phyloP scores from a whole-genome alignment of 169 alveolate species.

The Toxoplasma gondii region DNA sequence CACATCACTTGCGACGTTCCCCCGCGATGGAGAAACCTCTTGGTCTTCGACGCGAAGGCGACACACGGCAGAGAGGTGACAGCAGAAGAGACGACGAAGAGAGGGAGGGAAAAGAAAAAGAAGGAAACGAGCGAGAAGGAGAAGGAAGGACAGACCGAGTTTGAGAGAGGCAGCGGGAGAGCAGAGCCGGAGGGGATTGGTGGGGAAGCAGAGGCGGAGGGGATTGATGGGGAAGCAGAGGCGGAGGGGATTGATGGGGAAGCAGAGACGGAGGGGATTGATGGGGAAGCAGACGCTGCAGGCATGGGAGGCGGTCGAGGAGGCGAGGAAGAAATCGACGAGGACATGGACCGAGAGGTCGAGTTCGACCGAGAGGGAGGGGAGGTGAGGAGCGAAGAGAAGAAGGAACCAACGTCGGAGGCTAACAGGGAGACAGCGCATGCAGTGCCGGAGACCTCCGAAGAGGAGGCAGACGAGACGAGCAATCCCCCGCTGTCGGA shows the following conservation, averaged over 20 bases:
- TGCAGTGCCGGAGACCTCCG: not conserved
- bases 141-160: not conserved
- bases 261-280: too few species aligned
- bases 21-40: not conserved
- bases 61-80: not conserved
- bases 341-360: too few species aligned
- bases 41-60: not conserved
- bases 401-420: not conserved
- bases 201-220: not conserved
- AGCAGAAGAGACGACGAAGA: not conserved
- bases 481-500: not conserved
- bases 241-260: too few species aligned
- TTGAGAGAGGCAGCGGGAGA: not conserved
- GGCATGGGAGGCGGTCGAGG: too few species aligned
- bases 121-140: not conserved
- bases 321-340: too few species aligned
- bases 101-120: not conserved
- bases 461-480: not conserved
- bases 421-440: not conserved
- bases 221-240: not conserved
- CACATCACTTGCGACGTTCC: conserved; percentile 36
- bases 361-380: too few species aligned
- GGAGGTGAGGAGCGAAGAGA: not conserved
- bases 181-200: too few species aligned
- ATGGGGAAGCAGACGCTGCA: too few species aligned